Base-by-base conservation (phyloP, 352 stramenopile species). In the Phytophthora capsici region DNA sequence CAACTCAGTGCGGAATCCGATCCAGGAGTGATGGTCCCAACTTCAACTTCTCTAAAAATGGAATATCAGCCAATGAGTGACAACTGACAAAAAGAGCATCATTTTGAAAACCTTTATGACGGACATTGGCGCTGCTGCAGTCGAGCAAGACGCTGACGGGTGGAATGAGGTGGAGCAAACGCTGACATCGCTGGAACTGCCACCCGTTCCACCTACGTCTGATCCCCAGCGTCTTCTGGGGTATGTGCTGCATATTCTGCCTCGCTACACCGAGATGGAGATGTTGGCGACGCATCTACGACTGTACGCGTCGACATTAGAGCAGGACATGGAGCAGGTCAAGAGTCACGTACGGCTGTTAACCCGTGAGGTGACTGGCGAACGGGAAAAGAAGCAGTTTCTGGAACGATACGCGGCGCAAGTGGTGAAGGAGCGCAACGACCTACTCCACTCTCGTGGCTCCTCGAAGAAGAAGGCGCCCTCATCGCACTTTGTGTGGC, bases 381-480 rank as follows among this genome's bases (percentile, higher is more conserved):
- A 93, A 57, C 62, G 84, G 9, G 87, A 95, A 53, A 92, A 92
- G 66, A 91, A 89, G 26, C 71, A 86, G 28, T 95, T 93, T 56
- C 53, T 95, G 1, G 87, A 95, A 58, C 71, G 82, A 22, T 95
- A 95, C 46, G 87, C 87, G 7, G 82, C 80, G 2, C 84, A 95
- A 53, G 69, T 95, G n/a, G 83, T 95, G 4, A 93, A 95, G 57
- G 87, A 95, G 63, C 80, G 87, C 37, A 95, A 95, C 58, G 84
- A 93, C 16, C 46, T 93, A 41, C 64, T 95, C 28, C 87, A 95
- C 22, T 69, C 77, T 9, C 86, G 77, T 56, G 68, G 68, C 5
- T 63, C 61, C 1, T 73, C 65, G 26, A 76, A 79, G 63, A 88
- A 89, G 55, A 82, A 75, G 20, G 37, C 48, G 26, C 19, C 44